Evolutionary conservation across 164 flowering plant genomes (phyloP).

Genomic region (Nymphaea colorata): DNA sequence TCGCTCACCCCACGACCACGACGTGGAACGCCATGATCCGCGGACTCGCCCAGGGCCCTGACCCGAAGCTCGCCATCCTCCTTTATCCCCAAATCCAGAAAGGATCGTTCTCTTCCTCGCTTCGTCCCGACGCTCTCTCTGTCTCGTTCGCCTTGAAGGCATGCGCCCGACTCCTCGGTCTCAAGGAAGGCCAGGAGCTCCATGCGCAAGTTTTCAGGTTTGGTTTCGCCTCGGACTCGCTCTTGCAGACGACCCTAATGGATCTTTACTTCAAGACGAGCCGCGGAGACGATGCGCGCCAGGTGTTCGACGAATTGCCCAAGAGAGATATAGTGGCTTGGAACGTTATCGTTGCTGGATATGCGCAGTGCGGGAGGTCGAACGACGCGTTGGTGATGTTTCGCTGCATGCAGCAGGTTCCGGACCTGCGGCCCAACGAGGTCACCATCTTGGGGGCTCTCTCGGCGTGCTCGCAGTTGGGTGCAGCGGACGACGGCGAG

Average conservation of each 20-base stretch:
- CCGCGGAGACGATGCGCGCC: slow-evolving; percentile 32
- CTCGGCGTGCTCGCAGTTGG: slow-evolving; percentile 75
- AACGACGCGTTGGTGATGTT: slow-evolving; percentile 50
- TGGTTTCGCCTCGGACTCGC: slow-evolving; percentile 44
- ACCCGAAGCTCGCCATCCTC: slow-evolving; percentile 38
- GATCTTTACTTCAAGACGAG: slow-evolving; percentile 62
- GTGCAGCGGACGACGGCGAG: slow-evolving; percentile 52
- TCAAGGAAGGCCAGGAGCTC: slow-evolving; percentile 38
- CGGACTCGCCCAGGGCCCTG: slow-evolving; percentile 42
- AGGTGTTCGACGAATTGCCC: slow-evolving; percentile 68
- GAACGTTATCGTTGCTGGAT: slow-evolving; percentile 71
- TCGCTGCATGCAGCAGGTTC: slow-evolving; percentile 24
- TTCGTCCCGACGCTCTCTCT: slow-evolving; percentile 54
- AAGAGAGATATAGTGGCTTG: slow-evolving; percentile 54
- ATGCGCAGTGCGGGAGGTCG: slow-evolving; percentile 66
- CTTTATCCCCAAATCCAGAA: slow-evolving; percentile 16
- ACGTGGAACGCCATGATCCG: slow-evolving; percentile 83
- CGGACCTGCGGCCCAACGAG: slow-evolving; percentile 48
- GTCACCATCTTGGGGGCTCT: slow-evolving; percentile 64
- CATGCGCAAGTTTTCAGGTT: slow-evolving; percentile 37
- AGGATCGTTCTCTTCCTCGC: slow-evolving; percentile 16
- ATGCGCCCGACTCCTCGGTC: slow-evolving; percentile 55
- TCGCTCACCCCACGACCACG: slow-evolving; percentile 43
- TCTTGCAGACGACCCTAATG: slow-evolving; percentile 51
- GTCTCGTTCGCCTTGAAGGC: slow-evolving; percentile 78